phyloP scores from a whole-genome alignment of 352 stramenopile species.

The Pythium monospermum region DNA sequence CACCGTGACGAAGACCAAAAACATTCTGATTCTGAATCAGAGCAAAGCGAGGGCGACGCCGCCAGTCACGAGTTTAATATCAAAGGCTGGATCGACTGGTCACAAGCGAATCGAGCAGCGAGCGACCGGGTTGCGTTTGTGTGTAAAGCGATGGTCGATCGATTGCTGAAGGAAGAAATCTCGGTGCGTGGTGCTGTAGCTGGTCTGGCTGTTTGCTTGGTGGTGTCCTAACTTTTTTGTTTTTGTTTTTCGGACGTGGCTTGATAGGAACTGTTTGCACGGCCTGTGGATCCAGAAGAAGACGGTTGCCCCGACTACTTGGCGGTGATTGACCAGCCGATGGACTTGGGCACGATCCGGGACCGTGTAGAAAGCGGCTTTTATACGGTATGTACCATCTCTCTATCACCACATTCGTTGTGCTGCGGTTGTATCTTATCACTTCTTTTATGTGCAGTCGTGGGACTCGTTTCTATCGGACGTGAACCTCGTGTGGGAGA shows the following conservation, averaged over 20 bases:
- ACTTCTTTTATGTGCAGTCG: slow-evolving; percentile 34
- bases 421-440: too few species aligned
- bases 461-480: slow-evolving; percentile 80
- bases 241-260: too few species aligned
- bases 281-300: slow-evolving; percentile 74
- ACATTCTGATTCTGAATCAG: slow-evolving; percentile 48
- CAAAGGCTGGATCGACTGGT: slow-evolving; percentile 72
- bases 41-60: slow-evolving; percentile 27
- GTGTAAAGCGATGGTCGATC: slow-evolving; percentile 53
- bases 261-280: slow-evolving; percentile 78
- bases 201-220: too few species aligned
- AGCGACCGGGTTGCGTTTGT: slow-evolving; percentile 40
- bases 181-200: slow-evolving; percentile 38
- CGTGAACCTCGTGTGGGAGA: slow-evolving; percentile 76
- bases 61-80: background rate
- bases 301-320: slow-evolving; percentile 85
- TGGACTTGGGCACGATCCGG: slow-evolving; percentile 83
- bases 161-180: slow-evolving; percentile 69
- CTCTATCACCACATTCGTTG: background rate
- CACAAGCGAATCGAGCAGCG: slow-evolving; percentile 37
- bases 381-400: slow-evolving; percentile 60
- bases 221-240: too few species aligned
- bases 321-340: slow-evolving; percentile 73
- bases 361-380: slow-evolving; percentile 44
- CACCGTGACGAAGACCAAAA: slow-evolving; percentile 31